phyloP scores from a whole-genome alignment of 164 flowering plant species.

The Annona squamosa region DNA sequence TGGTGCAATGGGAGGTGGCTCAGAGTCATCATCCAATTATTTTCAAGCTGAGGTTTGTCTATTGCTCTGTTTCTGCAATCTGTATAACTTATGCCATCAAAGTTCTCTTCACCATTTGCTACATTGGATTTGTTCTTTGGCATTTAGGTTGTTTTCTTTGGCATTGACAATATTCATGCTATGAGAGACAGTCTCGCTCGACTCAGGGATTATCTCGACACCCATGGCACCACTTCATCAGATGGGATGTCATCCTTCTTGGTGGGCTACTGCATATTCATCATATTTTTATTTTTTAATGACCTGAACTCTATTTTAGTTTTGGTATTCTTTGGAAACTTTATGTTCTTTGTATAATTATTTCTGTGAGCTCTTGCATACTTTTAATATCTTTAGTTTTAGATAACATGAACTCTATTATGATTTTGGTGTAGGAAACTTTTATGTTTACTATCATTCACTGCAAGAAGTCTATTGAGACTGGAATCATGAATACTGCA shows the following conservation, averaged over 20 bases:
- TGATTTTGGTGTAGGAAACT: neutral
- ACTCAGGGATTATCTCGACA: constrained; percentile 94
- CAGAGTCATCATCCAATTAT: constrained; percentile 95
- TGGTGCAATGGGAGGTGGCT: constrained; percentile 99
- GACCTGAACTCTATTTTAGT: neutral
- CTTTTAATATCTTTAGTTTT: neutral
- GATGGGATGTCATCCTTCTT: constrained; percentile 94
- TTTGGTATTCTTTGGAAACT: neutral
- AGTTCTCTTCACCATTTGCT: neutral
- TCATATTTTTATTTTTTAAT: neutral
- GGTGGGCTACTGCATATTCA: constrained; percentile 36
- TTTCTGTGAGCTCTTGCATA: constrained; percentile 22
- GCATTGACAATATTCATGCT: constrained; percentile 98
- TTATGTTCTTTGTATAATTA: neutral
- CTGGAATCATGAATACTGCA: too few relatives aligned
- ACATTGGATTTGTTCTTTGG: neutral
- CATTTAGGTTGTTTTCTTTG: constrained; percentile 85
- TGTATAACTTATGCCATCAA: neutral
- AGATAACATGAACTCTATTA: neutral
- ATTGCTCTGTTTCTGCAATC: neutral
- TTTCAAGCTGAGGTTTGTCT: constrained; percentile 84
- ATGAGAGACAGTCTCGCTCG: constrained; percentile 94
- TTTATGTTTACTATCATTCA: neutral
- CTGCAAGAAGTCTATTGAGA: too few relatives aligned
- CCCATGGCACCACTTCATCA: constrained; percentile 84